These are phyloP conservation scores for Myotisia sp. DNA, from an alignment of 2,329 filamentous ascomycete genomes.

Conservation along the genomic window DNA sequence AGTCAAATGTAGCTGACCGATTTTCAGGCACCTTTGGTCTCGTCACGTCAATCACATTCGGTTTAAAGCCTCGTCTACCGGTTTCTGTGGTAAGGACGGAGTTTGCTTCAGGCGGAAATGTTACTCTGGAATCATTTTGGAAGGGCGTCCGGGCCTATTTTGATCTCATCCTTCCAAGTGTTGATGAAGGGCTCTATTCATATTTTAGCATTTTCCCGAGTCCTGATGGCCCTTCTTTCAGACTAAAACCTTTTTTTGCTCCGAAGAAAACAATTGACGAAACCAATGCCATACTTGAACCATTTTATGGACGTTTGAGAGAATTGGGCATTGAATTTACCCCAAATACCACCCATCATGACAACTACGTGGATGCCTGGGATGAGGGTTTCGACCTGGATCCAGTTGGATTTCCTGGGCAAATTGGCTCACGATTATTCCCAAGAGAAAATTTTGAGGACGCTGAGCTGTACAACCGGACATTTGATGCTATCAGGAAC, in stretches of 20 bases:
- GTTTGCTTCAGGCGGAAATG: slow-evolving; percentile 13
- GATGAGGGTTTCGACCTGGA: slow-evolving; percentile 31
- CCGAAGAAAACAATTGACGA: slow-evolving; percentile 22
- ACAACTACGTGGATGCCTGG: slow-evolving; percentile 22
- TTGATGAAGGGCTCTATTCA: slow-evolving; percentile 21
- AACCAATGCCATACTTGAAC: slow-evolving; percentile 22
- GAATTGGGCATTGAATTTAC: slow-evolving; percentile 25
- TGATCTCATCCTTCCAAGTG: slow-evolving; percentile 15
- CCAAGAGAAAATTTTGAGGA: slow-evolving; percentile 28
- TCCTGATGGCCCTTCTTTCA: slow-evolving; percentile 13
- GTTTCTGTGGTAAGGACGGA: slow-evolving; percentile 33
- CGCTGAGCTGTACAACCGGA: slow-evolving; percentile 17
- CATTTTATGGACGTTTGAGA: slow-evolving; percentile 20
- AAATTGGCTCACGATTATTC: slow-evolving; percentile 35
- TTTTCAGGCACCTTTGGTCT: slow-evolving; percentile 39
- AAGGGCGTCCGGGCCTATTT: slow-evolving; percentile 18
- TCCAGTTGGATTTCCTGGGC: slow-evolving; percentile 20
- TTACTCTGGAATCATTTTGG: slow-evolving; percentile 19
- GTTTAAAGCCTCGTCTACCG: slow-evolving; percentile 31
- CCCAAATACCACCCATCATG: slow-evolving; percentile 20
- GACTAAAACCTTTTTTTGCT: slow-evolving; percentile 25
- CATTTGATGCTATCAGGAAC: slow-evolving; percentile 22
- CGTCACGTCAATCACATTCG: slow-evolving; percentile 41
- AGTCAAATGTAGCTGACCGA: too few relatives aligned
- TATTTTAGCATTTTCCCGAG: slow-evolving; percentile 20